phyloP scores from a whole-genome alignment of 768 basidiomycete species.

The Rhodotorula babjevae region DNA sequence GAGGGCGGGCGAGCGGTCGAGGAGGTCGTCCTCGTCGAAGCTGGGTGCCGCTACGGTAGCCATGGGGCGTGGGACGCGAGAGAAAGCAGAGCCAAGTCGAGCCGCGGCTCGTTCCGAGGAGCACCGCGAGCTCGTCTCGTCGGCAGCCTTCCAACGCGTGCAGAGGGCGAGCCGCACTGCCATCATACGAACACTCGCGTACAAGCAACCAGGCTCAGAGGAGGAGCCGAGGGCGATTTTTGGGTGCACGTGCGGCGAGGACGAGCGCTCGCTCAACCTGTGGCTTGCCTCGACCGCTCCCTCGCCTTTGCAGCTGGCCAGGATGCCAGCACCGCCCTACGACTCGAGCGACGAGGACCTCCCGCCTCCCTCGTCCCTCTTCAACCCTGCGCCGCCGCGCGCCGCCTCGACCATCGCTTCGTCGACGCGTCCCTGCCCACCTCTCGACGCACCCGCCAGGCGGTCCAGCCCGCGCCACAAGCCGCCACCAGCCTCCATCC shows the following conservation, averaged over 20 bases:
- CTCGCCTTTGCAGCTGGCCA: background rate
- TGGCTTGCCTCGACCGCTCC: too few species aligned
- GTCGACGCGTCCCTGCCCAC: background rate
- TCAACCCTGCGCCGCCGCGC: background rate
- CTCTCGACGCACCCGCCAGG: background rate
- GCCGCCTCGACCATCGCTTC: background rate
- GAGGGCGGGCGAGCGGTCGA: conserved; percentile 7
- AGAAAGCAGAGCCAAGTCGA: background rate
- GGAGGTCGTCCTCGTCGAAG: background rate
- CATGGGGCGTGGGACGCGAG: background rate
- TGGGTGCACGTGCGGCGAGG: too few species aligned
- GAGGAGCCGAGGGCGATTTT: too few species aligned
- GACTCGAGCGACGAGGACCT: conserved; percentile 5
- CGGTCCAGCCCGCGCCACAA: background rate
- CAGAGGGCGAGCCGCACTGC: too few species aligned
- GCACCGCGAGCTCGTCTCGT: too few species aligned
- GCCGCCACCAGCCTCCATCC: too few species aligned
- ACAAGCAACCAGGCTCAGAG: too few species aligned
- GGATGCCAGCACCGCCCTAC: background rate
- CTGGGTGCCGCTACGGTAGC: background rate
- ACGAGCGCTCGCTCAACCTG: background rate
- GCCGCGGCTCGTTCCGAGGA: background rate
- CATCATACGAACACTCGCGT: too few species aligned
- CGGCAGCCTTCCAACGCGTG: too few species aligned
- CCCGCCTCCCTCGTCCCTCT: background rate